Conservation (phyloP, 2,329 filamentous ascomycete genomes). For the Dissoconium aciculare region DNA sequence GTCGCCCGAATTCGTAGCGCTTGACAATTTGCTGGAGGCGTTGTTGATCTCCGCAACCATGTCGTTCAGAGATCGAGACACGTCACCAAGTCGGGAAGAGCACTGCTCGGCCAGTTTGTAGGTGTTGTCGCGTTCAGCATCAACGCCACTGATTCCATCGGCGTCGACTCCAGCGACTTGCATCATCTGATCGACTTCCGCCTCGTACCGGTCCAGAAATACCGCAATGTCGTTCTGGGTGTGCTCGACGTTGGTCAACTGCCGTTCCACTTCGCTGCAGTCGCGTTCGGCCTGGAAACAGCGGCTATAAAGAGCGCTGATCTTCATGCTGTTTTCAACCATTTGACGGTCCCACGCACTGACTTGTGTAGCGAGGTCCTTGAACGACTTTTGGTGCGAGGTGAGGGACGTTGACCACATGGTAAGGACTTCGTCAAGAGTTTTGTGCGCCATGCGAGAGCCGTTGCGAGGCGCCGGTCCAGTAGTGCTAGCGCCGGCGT, state of each 20-base stretch:
- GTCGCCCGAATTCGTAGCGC: slow-evolving; percentile 50
- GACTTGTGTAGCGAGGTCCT: slow-evolving; percentile 73
- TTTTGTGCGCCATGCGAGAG: slow-evolving; percentile 91
- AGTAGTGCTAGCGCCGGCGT: slow-evolving; percentile 35
- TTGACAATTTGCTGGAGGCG: slow-evolving; percentile 59
- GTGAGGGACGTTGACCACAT: slow-evolving; percentile 90
- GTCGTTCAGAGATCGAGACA: slow-evolving; percentile 79
- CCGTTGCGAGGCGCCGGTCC: slow-evolving; percentile 66
- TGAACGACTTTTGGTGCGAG: slow-evolving; percentile 95
- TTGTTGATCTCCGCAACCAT: slow-evolving; percentile 99
- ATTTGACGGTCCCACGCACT: slow-evolving; percentile 83
- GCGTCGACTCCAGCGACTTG: slow-evolving; percentile 47
- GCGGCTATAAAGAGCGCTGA: slow-evolving; percentile 79
- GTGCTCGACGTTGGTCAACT: slow-evolving; percentile 75
- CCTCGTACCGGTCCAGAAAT: slow-evolving; percentile 83
- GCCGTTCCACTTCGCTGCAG: slow-evolving; percentile 83
- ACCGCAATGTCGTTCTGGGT: slow-evolving; percentile 81
- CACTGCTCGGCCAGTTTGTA: slow-evolving; percentile 90
- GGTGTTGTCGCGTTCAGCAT: slow-evolving; percentile 88
- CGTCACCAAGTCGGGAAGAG: slow-evolving; percentile 77
- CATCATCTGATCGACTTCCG: slow-evolving; percentile 80
- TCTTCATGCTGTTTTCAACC: slow-evolving; percentile 88
- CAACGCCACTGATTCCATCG: slow-evolving; percentile 56
- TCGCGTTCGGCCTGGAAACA: slow-evolving; percentile 90
- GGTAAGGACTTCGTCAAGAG: slow-evolving; percentile 97